Percentiles rank a stretch among this genome's conserved stretches.
These are phyloP conservation scores for Saururus chinensis DNA, from an alignment of 164 flowering plant genomes.

Conservation along the genomic window DNA sequence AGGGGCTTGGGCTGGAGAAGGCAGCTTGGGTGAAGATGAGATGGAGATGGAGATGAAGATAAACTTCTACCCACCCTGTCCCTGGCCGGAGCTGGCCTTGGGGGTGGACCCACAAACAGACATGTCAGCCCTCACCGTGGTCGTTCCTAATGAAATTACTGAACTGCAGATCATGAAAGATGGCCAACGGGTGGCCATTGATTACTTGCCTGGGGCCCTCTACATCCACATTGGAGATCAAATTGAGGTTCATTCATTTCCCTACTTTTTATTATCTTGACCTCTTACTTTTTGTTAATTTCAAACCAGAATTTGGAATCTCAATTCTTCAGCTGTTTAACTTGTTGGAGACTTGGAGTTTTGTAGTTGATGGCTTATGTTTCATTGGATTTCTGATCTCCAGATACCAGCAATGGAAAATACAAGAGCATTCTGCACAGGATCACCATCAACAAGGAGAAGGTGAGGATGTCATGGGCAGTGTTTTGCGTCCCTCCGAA, in stretches of 20 bases:
- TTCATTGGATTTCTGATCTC: not conserved
- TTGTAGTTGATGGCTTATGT: not conserved
- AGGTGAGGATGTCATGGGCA: not conserved
- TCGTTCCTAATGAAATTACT: constrained; percentile 30
- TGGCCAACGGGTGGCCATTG: constrained; percentile 33
- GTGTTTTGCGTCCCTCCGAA: not conserved
- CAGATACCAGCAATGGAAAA: constrained; percentile 3
- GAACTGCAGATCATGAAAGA: constrained; percentile 44
- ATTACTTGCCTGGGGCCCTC: constrained; percentile 25
- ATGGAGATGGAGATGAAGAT: constrained; percentile 34
- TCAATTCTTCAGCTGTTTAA: not conserved
- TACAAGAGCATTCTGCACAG: constrained; percentile 1
- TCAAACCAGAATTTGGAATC: not conserved
- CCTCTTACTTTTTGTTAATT: no score
- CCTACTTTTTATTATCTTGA: not conserved
- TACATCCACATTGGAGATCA: constrained; percentile 41
- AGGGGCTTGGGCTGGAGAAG: constrained; percentile 31
- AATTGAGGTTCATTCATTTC: constrained; percentile 25
- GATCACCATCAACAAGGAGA: not conserved
- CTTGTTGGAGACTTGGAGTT: not conserved
- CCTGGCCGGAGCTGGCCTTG: constrained; percentile 43
- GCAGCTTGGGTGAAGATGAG: constrained; percentile 21
- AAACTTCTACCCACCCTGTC: constrained; percentile 43
- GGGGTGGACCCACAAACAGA: constrained; percentile 51
- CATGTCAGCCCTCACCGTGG: constrained; percentile 34